Conservation (phyloP, 148 eudicot species). For the Heliosperma pusillum region DNA sequence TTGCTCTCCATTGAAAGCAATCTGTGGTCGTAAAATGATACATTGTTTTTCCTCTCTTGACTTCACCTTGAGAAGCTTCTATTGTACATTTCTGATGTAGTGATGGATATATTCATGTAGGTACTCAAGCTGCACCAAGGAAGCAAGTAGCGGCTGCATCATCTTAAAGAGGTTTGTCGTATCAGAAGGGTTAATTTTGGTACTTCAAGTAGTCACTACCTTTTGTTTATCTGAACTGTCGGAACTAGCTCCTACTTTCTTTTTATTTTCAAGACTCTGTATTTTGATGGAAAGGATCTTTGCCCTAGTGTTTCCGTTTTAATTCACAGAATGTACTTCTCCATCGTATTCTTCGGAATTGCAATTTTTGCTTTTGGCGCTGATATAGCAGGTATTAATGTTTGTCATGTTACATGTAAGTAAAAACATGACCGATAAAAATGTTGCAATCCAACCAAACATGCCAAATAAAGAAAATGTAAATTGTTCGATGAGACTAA, state of each 20-base stretch:
- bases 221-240: constrained; percentile 5
- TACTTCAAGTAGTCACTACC: neutral
- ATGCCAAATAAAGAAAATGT: too few relatives aligned
- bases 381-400: too few relatives aligned
- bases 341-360: neutral
- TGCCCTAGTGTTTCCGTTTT: neutral
- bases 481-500: too few relatives aligned
- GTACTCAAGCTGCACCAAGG: constrained; percentile 88
- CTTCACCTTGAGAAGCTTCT: neutral
- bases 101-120: constrained; percentile 26
- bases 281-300: constrained; percentile 13
- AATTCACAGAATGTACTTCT: neutral
- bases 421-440: too few relatives aligned
- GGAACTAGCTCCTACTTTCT: neutral
- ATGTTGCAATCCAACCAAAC: too few relatives aligned
- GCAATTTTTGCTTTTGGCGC: too few relatives aligned
- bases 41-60: neutral
- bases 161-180: constrained; percentile 25
- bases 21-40: too few relatives aligned
- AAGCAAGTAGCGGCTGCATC: constrained; percentile 60
- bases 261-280: neutral
- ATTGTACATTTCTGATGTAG: neutral
- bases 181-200: constrained; percentile 8
- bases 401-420: too few relatives aligned
- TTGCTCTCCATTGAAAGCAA: neutral